These are phyloP conservation scores for Sporisorium graminicola DNA, from an alignment of 1,284 basidiomycete species.

Conservation along the genomic window DNA sequence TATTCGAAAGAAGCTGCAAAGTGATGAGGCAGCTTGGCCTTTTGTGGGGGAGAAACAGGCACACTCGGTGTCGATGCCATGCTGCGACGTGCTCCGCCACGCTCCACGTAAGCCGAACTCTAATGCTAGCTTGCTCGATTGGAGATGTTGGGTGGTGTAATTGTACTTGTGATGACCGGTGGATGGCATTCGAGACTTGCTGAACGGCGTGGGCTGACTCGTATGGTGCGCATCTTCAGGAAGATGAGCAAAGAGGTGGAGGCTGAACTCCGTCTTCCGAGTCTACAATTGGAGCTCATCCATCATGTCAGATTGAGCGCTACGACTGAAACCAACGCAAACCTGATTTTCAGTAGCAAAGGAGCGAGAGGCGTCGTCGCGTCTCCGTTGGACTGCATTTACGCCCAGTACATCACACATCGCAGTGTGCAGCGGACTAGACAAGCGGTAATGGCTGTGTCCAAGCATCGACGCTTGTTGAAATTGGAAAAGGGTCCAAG, in stretches of 20 bases:
- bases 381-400: neutral
- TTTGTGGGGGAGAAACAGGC: conserved; percentile 3
- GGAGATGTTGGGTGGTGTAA: too few species aligned
- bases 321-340: neutral
- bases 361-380: too few species aligned
- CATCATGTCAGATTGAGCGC: conserved; percentile 8
- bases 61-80: neutral
- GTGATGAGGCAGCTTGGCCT: conserved; percentile 11
- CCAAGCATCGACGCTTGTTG: neutral
- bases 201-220: neutral
- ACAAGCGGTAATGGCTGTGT: neutral
- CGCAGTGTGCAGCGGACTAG: neutral
- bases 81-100: neutral
- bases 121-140: neutral
- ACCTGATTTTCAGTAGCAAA: neutral
- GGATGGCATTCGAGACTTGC: neutral
- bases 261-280: conserved; percentile 21
- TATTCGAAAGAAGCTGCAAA: conserved; percentile 29
- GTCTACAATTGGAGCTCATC: neutral
- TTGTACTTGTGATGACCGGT: neutral
- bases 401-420: neutral
- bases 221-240: neutral
- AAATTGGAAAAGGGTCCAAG: neutral
- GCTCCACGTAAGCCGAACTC: too few species aligned
- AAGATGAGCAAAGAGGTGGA: conserved; percentile 12